Percentiles rank a stretch among this genome's conserved stretches.
Conservation (phyloP, 2,329 filamentous ascomycete genomes). For the Paecilomyces dactylethromorphus region DNA sequence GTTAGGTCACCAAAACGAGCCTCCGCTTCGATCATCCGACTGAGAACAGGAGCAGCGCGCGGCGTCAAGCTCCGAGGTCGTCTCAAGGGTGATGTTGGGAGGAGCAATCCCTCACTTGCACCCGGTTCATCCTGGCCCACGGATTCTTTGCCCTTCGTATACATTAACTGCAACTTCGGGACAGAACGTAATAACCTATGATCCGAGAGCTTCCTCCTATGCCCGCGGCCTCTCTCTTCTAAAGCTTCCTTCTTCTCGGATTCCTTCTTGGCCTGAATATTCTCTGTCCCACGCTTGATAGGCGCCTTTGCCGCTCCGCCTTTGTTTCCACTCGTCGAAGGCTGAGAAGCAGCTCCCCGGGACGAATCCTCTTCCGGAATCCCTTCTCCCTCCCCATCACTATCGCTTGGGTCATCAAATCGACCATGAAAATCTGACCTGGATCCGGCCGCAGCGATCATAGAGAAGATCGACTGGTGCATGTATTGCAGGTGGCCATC, state of each 20-base stretch:
- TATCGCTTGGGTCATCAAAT: conserved; percentile 79
- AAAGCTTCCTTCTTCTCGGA: conserved; percentile 12
- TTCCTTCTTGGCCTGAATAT: not conserved
- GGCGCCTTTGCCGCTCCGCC: conserved; percentile 1
- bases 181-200: conserved; percentile 56
- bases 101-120: conserved; percentile 10
- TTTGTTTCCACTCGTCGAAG: conserved; percentile 4
- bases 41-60: conserved; percentile 64
- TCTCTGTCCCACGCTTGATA: not conserved
- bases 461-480: conserved; percentile 90
- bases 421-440: conserved; percentile 73
- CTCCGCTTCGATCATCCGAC: conserved; percentile 67
- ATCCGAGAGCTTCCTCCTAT: conserved; percentile 57
- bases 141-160: conserved; percentile 15
- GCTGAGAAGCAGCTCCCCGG: conserved; percentile 4
- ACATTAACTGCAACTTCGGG: conserved; percentile 45
- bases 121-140: conserved; percentile 10
- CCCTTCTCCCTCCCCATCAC: conserved; percentile 51
- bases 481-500: conserved; percentile 56
- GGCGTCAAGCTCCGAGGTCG: conserved; percentile 31
- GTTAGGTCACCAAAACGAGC: conserved; percentile 47
- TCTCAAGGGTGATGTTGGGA: conserved; percentile 12
- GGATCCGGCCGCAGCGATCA: conserved; percentile 83
- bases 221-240: conserved; percentile 38
- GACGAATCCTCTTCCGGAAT: conserved; percentile 12